Conservation (phyloP, 2,329 filamentous ascomycete genomes). For the Alternaria sp. region DNA sequence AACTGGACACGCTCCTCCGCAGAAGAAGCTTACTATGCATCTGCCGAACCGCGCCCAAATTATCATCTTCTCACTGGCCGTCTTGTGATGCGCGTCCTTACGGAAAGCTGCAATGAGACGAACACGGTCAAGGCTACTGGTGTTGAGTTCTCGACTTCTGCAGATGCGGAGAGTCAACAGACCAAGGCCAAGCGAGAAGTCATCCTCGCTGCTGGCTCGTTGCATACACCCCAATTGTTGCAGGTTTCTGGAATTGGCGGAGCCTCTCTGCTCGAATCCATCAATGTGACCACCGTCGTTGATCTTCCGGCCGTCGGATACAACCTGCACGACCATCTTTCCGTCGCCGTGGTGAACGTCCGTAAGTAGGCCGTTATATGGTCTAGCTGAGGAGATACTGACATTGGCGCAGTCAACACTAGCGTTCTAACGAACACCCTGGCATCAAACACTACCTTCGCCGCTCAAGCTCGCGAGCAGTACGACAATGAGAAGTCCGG, state of each 20-base stretch:
- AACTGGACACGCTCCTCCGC: slow-evolving; percentile 26
- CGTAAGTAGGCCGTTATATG: not conserved
- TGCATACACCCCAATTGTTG: slow-evolving; percentile 36
- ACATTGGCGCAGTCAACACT: slow-evolving; percentile 15
- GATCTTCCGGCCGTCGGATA: slow-evolving; percentile 36
- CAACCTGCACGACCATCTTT: slow-evolving; percentile 31
- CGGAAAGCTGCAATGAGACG: slow-evolving; percentile 3
- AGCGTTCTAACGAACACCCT: slow-evolving; percentile 8
- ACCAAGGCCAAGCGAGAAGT: slow-evolving; percentile 30
- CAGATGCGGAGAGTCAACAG: slow-evolving; percentile 9
- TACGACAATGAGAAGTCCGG: slow-evolving; percentile 19
- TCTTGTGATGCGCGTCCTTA: slow-evolving; percentile 22
- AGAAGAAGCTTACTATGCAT: slow-evolving; percentile 27
- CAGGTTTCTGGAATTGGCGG: slow-evolving; percentile 39
- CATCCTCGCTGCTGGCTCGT: slow-evolving; percentile 32
- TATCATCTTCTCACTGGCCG: slow-evolving; percentile 26
- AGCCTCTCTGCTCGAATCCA: slow-evolving; percentile 20
- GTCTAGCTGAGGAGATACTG: not conserved
- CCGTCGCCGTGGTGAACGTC: slow-evolving; percentile 16
- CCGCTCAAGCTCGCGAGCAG: slow-evolving; percentile 23
- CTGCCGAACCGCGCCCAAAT: slow-evolving; percentile 22
- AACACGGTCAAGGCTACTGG: slow-evolving; percentile 20
- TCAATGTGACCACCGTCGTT: slow-evolving; percentile 25
- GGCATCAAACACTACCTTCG: slow-evolving; percentile 26
- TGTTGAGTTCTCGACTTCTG: slow-evolving; percentile 28